These are phyloP conservation scores for Ceriops tagal DNA, from an alignment of 345 rosid genomes.

Conservation along the genomic window DNA sequence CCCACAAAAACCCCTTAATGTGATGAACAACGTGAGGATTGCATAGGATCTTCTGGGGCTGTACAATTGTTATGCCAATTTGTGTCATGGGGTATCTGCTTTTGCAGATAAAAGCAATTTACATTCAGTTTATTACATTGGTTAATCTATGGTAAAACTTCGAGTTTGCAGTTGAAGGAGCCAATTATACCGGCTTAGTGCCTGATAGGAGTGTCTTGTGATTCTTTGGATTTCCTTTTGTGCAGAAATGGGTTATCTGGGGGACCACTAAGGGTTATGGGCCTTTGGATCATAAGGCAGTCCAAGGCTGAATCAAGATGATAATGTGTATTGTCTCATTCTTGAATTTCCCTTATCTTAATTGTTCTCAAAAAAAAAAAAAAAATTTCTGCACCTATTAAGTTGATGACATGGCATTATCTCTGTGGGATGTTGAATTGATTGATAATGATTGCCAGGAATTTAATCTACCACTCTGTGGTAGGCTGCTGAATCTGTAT, in stretches of 20 bases:
- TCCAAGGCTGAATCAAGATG: constrained; percentile 16
- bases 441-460: constrained; percentile 11
- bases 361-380: constrained; percentile 9
- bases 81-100: neutral
- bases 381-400: constrained; percentile 10
- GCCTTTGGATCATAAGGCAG: constrained; percentile 15
- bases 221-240: neutral
- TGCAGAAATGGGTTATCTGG: too few relatives aligned
- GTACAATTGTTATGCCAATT: neutral
- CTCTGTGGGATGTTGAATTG: constrained; percentile 17
- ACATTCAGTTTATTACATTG: neutral
- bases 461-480: neutral
- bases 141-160: neutral
- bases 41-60: neutral
- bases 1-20: too few relatives aligned
- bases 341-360: constrained; percentile 19
- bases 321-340: constrained; percentile 26
- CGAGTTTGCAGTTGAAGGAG: too few relatives aligned
- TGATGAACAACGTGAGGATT: neutral
- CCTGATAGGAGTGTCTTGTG: constrained; percentile 6
- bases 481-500: constrained; percentile 14
- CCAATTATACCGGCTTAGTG: neutral
- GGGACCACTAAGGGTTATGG: constrained; percentile 26
- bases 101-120: neutral
- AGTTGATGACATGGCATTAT: constrained; percentile 10